Base-by-base conservation (phyloP, 768 basidiomycete genomes). In the Boletellus ananiceps region DNA sequence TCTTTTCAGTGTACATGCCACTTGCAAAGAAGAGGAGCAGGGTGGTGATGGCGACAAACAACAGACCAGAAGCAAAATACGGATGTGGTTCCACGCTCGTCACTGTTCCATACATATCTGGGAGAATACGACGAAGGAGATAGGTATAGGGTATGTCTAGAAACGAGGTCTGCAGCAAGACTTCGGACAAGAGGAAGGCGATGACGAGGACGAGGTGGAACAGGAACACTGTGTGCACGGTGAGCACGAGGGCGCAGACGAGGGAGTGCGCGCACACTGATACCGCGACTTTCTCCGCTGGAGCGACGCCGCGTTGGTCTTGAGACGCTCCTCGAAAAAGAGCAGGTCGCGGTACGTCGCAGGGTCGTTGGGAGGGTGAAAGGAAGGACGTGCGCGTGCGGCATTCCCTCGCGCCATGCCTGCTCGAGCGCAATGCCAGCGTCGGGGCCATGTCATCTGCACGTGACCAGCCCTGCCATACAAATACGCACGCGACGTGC, bases 1-100 rank as follows among this genome's bases (percentile, higher is more conserved):
- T 94, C 73, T 95, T 94, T 68, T 99, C 93, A 4, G 86, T 76
- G 61, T 97, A 99, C 81, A 94, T 88, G 15, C 95, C 95, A 58
- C 89, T 94, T 8, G 93, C 92, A 65, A 96, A 97, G 77, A 98
- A 96, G 34, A 99, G 79, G 29, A 88, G 79, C 8, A 98, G 81
- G 2, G 94, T 94, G 13, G 92, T 93, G 46, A 92, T 82, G 16
- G 86, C 82, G 25, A 98, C 90, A 52, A 95, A 88, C 11, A 96
- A 73, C 33, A 93, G 69, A 1, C 88, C 91, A 32, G 81, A 84
- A 18, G 84, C 75, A 56, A 93, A 71, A 65, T 93, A 94, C 8
- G 85, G 83, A 56, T 86, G 84, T 2, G 84, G 69, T 15, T 69
- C 67, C 12, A 80, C 73, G 35, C 76, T 58, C 8, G 51, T 48